These are phyloP conservation scores for Phytopythium delawarense DNA, from an alignment of 352 stramenopile genomes.

Conservation along the genomic window DNA sequence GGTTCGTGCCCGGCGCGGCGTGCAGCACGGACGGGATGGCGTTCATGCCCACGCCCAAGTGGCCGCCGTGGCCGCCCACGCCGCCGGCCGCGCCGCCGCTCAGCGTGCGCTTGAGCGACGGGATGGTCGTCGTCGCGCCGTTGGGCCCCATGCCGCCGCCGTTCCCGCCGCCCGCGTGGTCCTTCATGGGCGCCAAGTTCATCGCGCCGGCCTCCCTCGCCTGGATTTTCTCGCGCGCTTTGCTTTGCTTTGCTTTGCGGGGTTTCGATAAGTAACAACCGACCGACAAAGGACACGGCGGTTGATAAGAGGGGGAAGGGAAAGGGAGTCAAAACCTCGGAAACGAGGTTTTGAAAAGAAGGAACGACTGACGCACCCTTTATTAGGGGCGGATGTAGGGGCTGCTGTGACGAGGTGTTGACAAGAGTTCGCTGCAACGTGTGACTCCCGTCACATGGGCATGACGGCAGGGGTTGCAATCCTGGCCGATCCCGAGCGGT, in stretches of 20 bases:
- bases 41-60: slow-evolving; percentile 63
- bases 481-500: too few relatives aligned
- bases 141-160: slow-evolving; percentile 23
- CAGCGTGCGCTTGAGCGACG: slow-evolving; percentile 83
- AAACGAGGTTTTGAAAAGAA: slow-evolving; percentile 3
- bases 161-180: slow-evolving; percentile 8
- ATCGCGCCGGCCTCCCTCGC: slow-evolving; percentile 15
- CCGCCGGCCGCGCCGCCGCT: slow-evolving; percentile 54
- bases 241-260: background rate
- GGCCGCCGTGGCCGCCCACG: slow-evolving; percentile 24
- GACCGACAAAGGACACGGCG: background rate
- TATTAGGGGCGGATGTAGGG: background rate
- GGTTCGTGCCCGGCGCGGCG: slow-evolving; percentile 57
- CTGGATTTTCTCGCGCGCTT: slow-evolving; percentile 4
- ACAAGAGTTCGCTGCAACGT: background rate
- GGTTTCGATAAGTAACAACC: background rate
- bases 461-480: too few relatives aligned
- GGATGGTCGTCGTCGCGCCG: slow-evolving; percentile 59
- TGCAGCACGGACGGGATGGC: slow-evolving; percentile 77
- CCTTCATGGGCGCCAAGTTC: slow-evolving; percentile 76
- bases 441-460: too few relatives aligned
- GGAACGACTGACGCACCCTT: background rate
- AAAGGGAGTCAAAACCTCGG: slow-evolving; percentile 9
- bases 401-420: background rate
- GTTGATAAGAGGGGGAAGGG: background rate